These are phyloP conservation scores for Monosporascus sp. DNA, from an alignment of 2,329 filamentous ascomycete genomes.

Conservation along the genomic window DNA sequence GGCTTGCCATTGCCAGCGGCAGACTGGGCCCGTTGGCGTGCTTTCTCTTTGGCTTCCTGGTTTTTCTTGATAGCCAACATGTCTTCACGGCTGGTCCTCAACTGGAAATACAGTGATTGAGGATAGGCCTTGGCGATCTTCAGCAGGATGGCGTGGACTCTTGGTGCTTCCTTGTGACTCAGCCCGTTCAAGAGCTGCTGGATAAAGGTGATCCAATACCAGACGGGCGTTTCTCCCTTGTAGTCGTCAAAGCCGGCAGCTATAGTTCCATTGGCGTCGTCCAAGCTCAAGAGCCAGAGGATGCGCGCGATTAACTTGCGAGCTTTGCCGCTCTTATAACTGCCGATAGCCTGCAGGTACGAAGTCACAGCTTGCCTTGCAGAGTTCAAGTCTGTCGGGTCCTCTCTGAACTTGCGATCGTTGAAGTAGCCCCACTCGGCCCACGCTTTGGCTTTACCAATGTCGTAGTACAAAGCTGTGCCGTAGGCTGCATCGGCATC, in stretches of 20 bases:
- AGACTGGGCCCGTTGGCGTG: constrained; percentile 44
- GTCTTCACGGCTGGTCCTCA: constrained; percentile 90
- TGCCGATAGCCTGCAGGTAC: constrained; percentile 90
- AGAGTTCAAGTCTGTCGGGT: constrained; percentile 73
- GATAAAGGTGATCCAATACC: constrained; percentile 99
- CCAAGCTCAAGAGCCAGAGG: constrained; percentile 89
- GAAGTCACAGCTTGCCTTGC: constrained; percentile 92
- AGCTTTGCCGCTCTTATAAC: constrained; percentile 96
- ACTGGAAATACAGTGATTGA: constrained; percentile 91
- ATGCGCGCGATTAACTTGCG: constrained; percentile 90
- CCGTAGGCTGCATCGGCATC: constrained; percentile 94
- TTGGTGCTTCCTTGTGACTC: constrained; percentile 82
- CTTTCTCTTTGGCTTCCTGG: constrained; percentile 69
- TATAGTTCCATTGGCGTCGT: constrained; percentile 79
- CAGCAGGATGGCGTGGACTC: constrained; percentile 78
- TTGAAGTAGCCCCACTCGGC: constrained; percentile 99
- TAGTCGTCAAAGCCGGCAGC: constrained; percentile 88
- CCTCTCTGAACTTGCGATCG: constrained; percentile 90
- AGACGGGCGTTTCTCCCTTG: constrained; percentile 94
- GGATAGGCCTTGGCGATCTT: constrained; percentile 96
- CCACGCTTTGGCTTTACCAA: constrained; percentile 94
- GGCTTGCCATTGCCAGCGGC: constrained; percentile 39
- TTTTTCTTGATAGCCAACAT: constrained; percentile 88
- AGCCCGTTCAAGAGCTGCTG: constrained; percentile 90
- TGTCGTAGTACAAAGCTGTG: constrained; percentile 91